These are phyloP conservation scores for Protostelium mycophagum DNA, from an alignment of 78 protist species.

Conservation along the genomic window DNA sequence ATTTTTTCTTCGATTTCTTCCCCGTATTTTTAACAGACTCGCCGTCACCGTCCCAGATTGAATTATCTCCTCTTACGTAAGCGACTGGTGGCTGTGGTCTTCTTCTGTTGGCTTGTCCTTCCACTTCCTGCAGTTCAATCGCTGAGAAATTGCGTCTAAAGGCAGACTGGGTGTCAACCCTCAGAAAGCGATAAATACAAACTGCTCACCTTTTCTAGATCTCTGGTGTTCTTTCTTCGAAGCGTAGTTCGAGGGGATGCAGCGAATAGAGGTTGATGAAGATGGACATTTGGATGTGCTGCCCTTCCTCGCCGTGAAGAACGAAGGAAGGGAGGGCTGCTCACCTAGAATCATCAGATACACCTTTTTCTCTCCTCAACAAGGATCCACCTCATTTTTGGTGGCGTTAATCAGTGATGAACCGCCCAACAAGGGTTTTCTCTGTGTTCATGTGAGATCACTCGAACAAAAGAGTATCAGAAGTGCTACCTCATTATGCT, in stretches of 20 bases:
- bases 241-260: background rate
- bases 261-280: background rate
- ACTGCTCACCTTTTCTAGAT: background rate
- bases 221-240: background rate
- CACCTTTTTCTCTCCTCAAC: no score
- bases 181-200: background rate
- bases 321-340: no score
- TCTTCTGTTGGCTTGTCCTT: background rate
- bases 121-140: background rate
- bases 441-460: no score
- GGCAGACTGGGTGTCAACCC: background rate
- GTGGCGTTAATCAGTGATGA: no score
- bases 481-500: no score
- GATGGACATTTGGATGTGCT: no score
- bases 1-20: background rate
- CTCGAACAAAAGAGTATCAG: no score
- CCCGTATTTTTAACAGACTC: background rate
- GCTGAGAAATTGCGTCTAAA: background rate
- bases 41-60: background rate
- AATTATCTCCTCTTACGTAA: background rate
- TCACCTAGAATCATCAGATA: no score
- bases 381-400: no score
- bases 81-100: background rate
- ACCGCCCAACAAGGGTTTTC: no score
- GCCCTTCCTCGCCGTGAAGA: no score